Evolutionary conservation across 129 eudicot species (phyloP).

Genomic region (Centella asiatica): DNA sequence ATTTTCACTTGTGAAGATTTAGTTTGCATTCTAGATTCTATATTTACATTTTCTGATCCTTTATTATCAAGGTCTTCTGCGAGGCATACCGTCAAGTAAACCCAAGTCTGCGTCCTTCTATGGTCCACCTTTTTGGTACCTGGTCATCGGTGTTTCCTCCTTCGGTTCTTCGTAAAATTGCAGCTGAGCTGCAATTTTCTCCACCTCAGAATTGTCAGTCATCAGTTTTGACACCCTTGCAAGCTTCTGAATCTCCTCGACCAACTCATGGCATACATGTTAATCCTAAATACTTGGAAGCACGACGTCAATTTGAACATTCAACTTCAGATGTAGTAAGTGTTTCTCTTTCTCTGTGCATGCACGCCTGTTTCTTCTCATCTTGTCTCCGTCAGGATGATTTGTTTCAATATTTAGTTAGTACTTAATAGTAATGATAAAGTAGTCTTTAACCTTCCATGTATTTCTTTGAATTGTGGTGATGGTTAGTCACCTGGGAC

Average conservation of each 20-base stretch:
- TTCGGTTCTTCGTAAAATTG: conserved; percentile 70
- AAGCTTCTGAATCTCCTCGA: conserved; percentile 82
- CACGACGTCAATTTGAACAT: conserved; percentile 59
- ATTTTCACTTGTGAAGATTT: too few species aligned
- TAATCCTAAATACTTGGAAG: conserved; percentile 88
- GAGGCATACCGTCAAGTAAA: conserved; percentile 75
- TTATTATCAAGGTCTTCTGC: conserved; percentile 56
- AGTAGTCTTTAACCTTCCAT: too few species aligned
- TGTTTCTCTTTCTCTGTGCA: conserved; percentile 10
- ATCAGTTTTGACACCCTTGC: conserved; percentile 31
- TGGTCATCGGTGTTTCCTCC: conserved; percentile 84
- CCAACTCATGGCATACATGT: conserved; percentile 98
- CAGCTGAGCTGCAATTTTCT: conserved; percentile 48
- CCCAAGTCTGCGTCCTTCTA: conserved; percentile 67
- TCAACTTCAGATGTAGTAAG: conserved; percentile 56
- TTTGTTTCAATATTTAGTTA: too few species aligned
- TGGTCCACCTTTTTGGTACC: conserved; percentile 92
- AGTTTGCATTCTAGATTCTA: not conserved
- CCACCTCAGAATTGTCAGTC: conserved; percentile 44
- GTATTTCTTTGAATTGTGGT: too few species aligned
- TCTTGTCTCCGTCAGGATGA: too few species aligned
- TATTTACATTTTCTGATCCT: too few species aligned
- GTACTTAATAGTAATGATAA: too few species aligned
- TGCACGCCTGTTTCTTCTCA: too few species aligned
- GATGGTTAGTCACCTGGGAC: too few species aligned